Evolutionary conservation across 2,329 filamentous ascomycete genomes (phyloP), one percentile per base, ranked within the genome.

Genomic region (Leptographium procerum): DNA sequence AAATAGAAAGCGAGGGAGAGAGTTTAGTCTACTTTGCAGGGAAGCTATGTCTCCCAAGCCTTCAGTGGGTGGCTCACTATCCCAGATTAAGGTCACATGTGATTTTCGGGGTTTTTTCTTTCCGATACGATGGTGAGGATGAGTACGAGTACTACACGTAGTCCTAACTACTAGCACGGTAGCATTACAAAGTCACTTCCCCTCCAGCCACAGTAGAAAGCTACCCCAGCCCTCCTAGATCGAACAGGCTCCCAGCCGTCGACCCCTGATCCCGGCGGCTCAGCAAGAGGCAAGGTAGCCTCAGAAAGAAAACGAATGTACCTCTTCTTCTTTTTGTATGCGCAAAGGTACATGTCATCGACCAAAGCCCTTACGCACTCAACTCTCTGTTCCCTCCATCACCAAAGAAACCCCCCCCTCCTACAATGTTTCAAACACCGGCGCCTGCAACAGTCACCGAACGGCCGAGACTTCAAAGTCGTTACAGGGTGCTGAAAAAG

Each of bases 191-290:
- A 13, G n/a, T 6, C 22, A 28, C 10, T 26, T 28, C 47, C 24
- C 24, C 13, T 16, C 33, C n/a, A 40, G 22, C 31, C n/a, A 19
- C 33, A 54, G 29, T 29, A 43, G 10, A 24, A 22, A 50, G 28
- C 50, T 53, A 57, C 36, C 56, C 56, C 56, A 57, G 36, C 50
- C 56, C 52, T 5, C 55, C 34, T 14, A 43, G 52, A 45, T 45
- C 36, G 36, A 33, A 13, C 26, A 47, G 26, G 53, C 14, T 28
- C 19, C 9, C 33, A 33, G 19, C 19, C 40, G 40, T 13, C 33
- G 24, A 55, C 48, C 57, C 57, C 52, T 59, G 57, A 55, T 55
- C 57, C 57, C 40, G 48, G 57, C 31, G n/a, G 26, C 14, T 34
- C n/a, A 52, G 24, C 29, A 24, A 34, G 31, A 52, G 11, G 29